A percentile compares a stretch with the other conserved stretches of the same genome.
Evolutionary conservation across 2,329 filamentous ascomycete species (phyloP).

Genomic region (Talaromyces sp.): DNA sequence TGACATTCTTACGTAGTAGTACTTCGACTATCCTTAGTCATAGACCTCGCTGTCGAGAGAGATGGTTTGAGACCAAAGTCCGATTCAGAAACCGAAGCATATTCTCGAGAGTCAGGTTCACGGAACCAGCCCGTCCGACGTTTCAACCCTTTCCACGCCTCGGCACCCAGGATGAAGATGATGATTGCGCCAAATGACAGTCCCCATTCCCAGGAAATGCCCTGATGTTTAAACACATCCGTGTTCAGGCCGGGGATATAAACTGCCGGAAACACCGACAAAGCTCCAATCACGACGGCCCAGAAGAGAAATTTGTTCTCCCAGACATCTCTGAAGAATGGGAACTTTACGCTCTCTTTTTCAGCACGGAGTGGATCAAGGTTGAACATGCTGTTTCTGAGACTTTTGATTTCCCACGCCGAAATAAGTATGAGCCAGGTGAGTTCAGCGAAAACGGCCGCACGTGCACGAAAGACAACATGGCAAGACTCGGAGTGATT

Average conservation of each 20-base stretch:
- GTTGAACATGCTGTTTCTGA: conserved; percentile 70
- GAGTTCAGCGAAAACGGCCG: conserved; percentile 69
- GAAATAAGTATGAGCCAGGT: conserved; percentile 73
- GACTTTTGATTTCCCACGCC: conserved; percentile 74
- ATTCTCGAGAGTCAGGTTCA: conserved; percentile 5
- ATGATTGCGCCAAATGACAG: conserved; percentile 60
- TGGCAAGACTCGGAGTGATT: conserved; percentile 48
- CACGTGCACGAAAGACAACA: conserved; percentile 63
- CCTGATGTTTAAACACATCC: conserved; percentile 62
- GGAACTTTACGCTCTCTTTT: conserved; percentile 29
- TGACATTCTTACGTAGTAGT: neutral
- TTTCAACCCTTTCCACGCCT: conserved; percentile 67
- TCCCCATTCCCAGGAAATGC: conserved; percentile 67
- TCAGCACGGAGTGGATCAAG: conserved; percentile 54
- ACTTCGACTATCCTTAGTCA: conserved; percentile 12
- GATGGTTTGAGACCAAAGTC: conserved; percentile 17
- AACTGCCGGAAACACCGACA: conserved; percentile 57
- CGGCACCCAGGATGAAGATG: conserved; percentile 62
- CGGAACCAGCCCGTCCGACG: conserved; percentile 47
- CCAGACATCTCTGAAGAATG: conserved; percentile 65
- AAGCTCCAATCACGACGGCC: conserved; percentile 56
- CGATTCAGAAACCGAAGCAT: neutral
- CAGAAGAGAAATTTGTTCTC: conserved; percentile 70
- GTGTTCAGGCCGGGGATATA: conserved; percentile 68
- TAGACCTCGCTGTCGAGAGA: neutral